Conservation (phyloP, 1,284 basidiomycete genomes). For the Erythrobasidium hasegawianum region DNA sequence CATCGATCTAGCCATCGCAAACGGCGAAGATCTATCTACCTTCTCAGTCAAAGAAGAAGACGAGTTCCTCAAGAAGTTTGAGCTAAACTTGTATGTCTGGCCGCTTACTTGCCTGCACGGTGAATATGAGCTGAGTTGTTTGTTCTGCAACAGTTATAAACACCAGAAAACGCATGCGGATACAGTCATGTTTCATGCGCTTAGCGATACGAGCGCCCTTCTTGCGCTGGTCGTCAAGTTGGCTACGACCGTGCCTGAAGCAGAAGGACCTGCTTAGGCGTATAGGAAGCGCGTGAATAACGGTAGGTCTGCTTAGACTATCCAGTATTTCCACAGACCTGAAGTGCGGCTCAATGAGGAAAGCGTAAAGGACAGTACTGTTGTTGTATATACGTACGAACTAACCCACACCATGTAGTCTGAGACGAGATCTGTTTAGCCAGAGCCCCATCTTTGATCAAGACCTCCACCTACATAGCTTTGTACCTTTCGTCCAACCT, state of each 20-base stretch:
- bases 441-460: too few species aligned
- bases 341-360: too few species aligned
- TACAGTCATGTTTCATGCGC: slow-evolving; percentile 76
- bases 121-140: too few species aligned
- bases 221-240: slow-evolving; percentile 72
- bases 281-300: too few species aligned
- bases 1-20: background rate
- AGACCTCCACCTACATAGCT: too few species aligned
- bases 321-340: too few species aligned
- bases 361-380: too few species aligned
- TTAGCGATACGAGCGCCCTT: slow-evolving; percentile 75
- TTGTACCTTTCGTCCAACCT: too few species aligned
- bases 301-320: too few species aligned
- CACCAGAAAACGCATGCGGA: slow-evolving; percentile 61
- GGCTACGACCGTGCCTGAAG: slow-evolving; percentile 31
- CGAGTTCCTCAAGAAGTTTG: slow-evolving; percentile 26
- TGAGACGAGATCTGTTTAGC: too few species aligned
- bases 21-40: slow-evolving; percentile 3
- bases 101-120: background rate
- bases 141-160: slow-evolving; percentile 9
- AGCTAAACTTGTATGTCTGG: slow-evolving; percentile 27
- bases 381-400: too few species aligned
- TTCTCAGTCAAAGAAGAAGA: slow-evolving; percentile 18
- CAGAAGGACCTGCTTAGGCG: slow-evolving; percentile 28
- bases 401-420: too few species aligned